Evolutionary conservation across 2,329 filamentous ascomycete species (phyloP), one percentile per base, ranked within the genome.

Genomic region (Saccharata proteae): DNA sequence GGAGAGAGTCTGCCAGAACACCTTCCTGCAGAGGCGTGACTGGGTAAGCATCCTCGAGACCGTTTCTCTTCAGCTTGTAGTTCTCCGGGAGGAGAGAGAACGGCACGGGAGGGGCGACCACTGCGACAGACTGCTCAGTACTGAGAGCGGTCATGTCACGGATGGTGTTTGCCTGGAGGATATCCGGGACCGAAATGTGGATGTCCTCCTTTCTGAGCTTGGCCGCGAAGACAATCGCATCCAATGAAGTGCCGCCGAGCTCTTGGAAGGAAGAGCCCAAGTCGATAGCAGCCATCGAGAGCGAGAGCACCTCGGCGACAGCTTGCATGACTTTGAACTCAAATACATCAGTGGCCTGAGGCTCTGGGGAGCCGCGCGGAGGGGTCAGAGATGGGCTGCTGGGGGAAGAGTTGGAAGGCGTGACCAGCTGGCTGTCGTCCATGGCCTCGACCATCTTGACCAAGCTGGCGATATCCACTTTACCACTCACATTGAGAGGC

Each of bases 81-180:
- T 54, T 43, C 47, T 46, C 38, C 51, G 23, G 21, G 45, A 34
- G 65, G 61, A 64, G 70, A 67, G 0, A 48, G 56, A 3, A 59
- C 45, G 4, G 19, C 7, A n/a, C 19, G n/a, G 19, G 19, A n/a
- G n/a, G 7, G 7, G 7, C 19, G 7, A 7, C 19, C n/a, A 7
- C 7, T 7, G n/a, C 19, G 7, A 21, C 19, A 21, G 19, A 7
- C 19, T 21, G 19, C 19, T 21, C n/a, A n/a, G n/a, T n/a, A n/a
- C 19, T 21, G 7, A 21, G 19, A 21, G 19, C 19, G n/a, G n/a
- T 21, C n/a, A 21, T 21, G 7, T 21, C 7, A n/a, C n/a, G 19
- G 7, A 21, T 7, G 7, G 19, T 7, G 7, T 21, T n/a, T 7
- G 19, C 19, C n/a, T 21, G 19, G 7, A 21, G n/a, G 19, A 21